phyloP scores from a whole-genome alignment of 1,284 basidiomycete genomes.

The Tylopilus sp. region DNA sequence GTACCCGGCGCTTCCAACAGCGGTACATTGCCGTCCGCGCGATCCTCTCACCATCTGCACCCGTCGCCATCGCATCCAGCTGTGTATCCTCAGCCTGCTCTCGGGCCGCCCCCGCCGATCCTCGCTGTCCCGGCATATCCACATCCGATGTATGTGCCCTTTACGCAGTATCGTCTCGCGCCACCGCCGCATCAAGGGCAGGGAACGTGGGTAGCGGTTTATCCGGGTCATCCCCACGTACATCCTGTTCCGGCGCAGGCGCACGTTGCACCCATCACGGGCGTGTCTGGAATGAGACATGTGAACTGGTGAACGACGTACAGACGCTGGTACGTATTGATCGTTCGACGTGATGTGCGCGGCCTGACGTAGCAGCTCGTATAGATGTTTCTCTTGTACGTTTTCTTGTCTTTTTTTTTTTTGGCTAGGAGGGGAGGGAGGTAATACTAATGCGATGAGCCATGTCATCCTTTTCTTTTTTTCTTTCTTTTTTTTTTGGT shows the following conservation, averaged over 20 bases:
- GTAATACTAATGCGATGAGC: conserved; percentile 26
- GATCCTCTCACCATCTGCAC: conserved; percentile 8
- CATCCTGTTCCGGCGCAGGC: conserved; percentile 19
- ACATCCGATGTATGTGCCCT: conserved; percentile 25
- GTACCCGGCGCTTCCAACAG: background rate
- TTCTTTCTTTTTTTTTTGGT: conserved; percentile 5
- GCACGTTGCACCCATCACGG: conserved; percentile 20
- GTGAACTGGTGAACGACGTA: conserved; percentile 22
- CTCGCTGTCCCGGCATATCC: conserved; percentile 20
- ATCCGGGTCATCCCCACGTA: conserved; percentile 20
- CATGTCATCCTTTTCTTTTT: conserved; percentile 10
- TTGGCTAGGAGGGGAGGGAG: conserved; percentile 11
- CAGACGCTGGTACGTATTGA: conserved; percentile 10
- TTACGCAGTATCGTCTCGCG: conserved; percentile 20
- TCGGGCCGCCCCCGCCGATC: conserved; percentile 14
- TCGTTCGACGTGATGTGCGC: background rate
- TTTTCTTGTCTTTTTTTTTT: conserved; percentile 21
- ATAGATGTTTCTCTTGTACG: background rate
- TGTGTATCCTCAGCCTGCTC: conserved; percentile 4
- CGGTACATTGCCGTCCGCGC: conserved; percentile 4
- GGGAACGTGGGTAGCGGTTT: conserved; percentile 24
- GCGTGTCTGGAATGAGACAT: conserved; percentile 26
- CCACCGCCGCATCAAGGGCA: conserved; percentile 20
- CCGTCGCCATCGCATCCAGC: conserved; percentile 13
- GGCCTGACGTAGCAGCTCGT: conserved; percentile 1